Conservation (phyloP, 306 rosid species). For the Corylus avellana region DNA sequence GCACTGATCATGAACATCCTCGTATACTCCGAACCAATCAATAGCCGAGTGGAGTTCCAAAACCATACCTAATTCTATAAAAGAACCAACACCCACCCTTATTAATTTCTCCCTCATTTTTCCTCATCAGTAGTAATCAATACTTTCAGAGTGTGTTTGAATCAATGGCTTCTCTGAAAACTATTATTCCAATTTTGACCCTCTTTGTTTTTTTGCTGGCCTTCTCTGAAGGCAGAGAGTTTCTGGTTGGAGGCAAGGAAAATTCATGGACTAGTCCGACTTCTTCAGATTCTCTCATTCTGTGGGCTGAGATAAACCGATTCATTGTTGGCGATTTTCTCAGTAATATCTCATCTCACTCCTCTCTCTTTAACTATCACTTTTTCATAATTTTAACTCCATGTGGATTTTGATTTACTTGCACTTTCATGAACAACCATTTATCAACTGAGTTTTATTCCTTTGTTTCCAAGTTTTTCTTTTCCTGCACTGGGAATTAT, state of each 20-base stretch:
- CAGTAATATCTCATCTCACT: slow-evolving; percentile 12
- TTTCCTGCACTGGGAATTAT: no score
- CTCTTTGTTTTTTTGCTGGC: slow-evolving; percentile 10
- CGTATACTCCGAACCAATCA: background rate
- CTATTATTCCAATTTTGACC: background rate
- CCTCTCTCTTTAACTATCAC: background rate
- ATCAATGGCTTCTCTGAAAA: slow-evolving; percentile 30
- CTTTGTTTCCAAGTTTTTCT: no score
- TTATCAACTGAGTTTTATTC: background rate
- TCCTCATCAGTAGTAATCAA: background rate
- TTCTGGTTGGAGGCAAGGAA: slow-evolving; percentile 34
- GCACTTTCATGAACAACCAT: background rate
- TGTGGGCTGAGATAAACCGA: slow-evolving; percentile 31
- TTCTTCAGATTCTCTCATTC: slow-evolving; percentile 19
- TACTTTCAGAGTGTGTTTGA: background rate
- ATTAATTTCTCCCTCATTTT: background rate
- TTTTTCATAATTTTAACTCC: background rate
- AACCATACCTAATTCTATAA: background rate
- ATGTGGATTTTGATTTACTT: background rate
- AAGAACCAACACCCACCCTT: background rate
- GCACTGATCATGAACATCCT: slow-evolving; percentile 18
- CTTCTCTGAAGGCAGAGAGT: slow-evolving; percentile 12
- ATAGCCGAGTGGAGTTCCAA: background rate
- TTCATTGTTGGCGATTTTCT: slow-evolving; percentile 42
- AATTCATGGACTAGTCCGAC: slow-evolving; percentile 26